phyloP scores from a whole-genome alignment of 139 green algal genomes.

The Chlorella sp. region DNA sequence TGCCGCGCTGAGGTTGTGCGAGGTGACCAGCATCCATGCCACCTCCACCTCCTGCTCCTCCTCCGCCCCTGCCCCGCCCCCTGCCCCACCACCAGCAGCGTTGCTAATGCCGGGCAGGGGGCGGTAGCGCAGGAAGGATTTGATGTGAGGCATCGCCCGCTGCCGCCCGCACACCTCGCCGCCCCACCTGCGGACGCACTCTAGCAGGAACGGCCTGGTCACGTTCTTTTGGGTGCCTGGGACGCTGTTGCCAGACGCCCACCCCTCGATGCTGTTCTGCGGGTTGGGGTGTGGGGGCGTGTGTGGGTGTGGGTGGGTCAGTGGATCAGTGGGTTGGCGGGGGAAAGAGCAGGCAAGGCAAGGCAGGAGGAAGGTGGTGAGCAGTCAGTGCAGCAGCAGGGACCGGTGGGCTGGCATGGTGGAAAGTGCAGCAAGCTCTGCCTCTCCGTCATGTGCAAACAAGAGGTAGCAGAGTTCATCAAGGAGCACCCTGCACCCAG shows the following conservation, averaged over 20 bases:
- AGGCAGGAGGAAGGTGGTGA: no score
- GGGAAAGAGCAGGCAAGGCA: no score
- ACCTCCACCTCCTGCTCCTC: slow-evolving; percentile 40
- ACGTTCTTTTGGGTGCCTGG: slow-evolving; percentile 71
- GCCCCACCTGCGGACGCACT: slow-evolving; percentile 53
- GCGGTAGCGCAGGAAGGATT: slow-evolving; percentile 65
- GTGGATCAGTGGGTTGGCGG: no score
- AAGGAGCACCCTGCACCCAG: no score
- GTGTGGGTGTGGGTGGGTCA: no score
- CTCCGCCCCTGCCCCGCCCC: neutral
- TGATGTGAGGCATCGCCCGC: slow-evolving; percentile 88
- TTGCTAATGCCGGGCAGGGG: neutral
- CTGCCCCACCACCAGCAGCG: neutral
- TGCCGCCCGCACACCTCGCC: slow-evolving; percentile 60
- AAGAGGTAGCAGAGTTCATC: no score
- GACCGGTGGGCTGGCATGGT: no score
- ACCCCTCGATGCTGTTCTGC: slow-evolving; percentile 73
- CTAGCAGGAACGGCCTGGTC: slow-evolving; percentile 69
- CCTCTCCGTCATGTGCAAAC: no score
- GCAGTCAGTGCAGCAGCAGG: no score
- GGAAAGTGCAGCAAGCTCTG: no score
- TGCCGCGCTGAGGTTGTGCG: slow-evolving; percentile 78
- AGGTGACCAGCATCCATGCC: slow-evolving; percentile 72
- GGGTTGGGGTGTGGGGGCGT: no score
- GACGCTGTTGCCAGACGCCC: slow-evolving; percentile 68